Percentiles rank a stretch among this genome's conserved stretches.
phyloP scores from a whole-genome alignment of 257 asterid species.

The Plantago ovata region DNA sequence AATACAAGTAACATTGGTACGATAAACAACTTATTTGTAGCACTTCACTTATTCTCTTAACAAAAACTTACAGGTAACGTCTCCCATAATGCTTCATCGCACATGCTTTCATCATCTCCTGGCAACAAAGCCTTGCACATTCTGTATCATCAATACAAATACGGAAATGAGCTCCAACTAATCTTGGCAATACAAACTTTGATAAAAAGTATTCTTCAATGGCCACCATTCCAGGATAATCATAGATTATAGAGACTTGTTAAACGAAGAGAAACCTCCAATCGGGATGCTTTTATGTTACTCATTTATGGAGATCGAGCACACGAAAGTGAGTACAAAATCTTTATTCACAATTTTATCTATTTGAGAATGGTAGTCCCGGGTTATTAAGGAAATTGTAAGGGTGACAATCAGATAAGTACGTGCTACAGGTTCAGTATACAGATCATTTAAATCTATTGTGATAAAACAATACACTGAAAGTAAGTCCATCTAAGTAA shows the following conservation, averaged over 20 bases:
- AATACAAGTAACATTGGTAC: not conserved
- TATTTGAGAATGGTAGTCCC: not conserved
- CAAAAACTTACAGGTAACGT: constrained; percentile 89
- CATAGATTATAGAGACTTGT: constrained; percentile 11
- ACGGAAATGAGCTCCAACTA: constrained; percentile 21
- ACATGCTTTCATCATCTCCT: constrained; percentile 91
- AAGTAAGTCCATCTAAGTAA: constrained; percentile 18
- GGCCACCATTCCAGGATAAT: constrained; percentile 16
- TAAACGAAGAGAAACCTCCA: constrained; percentile 14
- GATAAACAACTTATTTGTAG: not conserved
- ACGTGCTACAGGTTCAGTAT: constrained; percentile 13
- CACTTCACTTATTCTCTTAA: constrained; percentile 12
- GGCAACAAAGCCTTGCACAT: constrained; percentile 96
- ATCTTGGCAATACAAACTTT: constrained; percentile 13
- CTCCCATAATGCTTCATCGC: constrained; percentile 95
- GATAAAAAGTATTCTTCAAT: constrained; percentile 1
- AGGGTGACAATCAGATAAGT: constrained; percentile 11
- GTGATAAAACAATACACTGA: constrained; percentile 14
- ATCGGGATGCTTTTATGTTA: constrained; percentile 3
- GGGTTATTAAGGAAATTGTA: not conserved
- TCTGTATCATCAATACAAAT: constrained; percentile 39
- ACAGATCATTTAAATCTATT: constrained; percentile 4
- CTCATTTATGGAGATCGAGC: constrained; percentile 1
- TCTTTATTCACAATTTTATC: not conserved
- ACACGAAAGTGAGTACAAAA: constrained; percentile 15